These are phyloP conservation scores for Kluyveromyces sp. DNA, from an alignment of 1,139 yeast genomes.

Conservation along the genomic window DNA sequence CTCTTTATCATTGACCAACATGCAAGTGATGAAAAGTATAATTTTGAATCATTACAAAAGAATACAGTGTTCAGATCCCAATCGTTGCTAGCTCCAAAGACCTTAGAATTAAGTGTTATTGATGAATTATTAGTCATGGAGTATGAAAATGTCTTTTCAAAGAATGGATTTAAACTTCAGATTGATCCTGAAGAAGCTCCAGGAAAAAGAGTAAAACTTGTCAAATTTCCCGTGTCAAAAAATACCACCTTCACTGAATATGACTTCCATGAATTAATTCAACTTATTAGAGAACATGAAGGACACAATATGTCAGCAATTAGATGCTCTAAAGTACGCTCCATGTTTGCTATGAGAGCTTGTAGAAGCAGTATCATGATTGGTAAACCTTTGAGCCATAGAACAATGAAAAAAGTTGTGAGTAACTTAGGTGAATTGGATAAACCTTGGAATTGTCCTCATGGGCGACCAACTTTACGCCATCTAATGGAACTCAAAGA, in stretches of 20 bases:
- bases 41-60: slow-evolving; percentile 63
- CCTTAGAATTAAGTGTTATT: slow-evolving; percentile 59
- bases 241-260: slow-evolving; percentile 53
- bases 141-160: slow-evolving; percentile 46
- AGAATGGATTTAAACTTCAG: slow-evolving; percentile 67
- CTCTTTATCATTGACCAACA: slow-evolving; percentile 91
- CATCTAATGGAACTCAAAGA: slow-evolving; percentile 61
- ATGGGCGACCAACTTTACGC: slow-evolving; percentile 94
- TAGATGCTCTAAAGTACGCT: slow-evolving; percentile 68
- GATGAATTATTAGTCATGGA: slow-evolving; percentile 70
- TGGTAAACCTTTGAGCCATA: slow-evolving; percentile 56
- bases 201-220: slow-evolving; percentile 49
- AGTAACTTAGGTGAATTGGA: slow-evolving; percentile 60
- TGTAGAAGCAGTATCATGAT: slow-evolving; percentile 92
- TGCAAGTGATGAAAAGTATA: slow-evolving; percentile 92
- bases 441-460: slow-evolving; percentile 99
- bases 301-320: slow-evolving; percentile 35
- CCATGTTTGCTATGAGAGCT: slow-evolving; percentile 90
- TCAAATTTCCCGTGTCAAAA: slow-evolving; percentile 68
- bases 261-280: slow-evolving; percentile 73
- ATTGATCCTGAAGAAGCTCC: slow-evolving; percentile 41
- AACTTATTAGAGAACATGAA: slow-evolving; percentile 42
- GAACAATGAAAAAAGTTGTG: slow-evolving; percentile 63
- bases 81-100: slow-evolving; percentile 59
- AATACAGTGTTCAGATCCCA: slow-evolving; percentile 57